Evolutionary conservation across 345 rosid species (phyloP).

Genomic region (Gossypium stocksii): DNA sequence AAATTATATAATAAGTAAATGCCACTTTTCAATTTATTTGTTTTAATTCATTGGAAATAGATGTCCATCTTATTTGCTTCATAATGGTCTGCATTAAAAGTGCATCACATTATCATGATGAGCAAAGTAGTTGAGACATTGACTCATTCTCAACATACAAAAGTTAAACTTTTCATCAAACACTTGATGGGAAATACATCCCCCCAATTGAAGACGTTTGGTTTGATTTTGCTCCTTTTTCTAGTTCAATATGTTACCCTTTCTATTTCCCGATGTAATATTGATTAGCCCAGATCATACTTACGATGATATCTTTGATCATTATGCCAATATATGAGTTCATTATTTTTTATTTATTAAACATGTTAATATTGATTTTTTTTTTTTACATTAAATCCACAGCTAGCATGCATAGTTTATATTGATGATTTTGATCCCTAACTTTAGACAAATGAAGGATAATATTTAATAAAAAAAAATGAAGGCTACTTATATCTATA

Average conservation of each 20-base stretch:
- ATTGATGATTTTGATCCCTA: no score
- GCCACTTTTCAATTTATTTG: neutral
- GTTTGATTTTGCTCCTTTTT: neutral
- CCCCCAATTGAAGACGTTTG: neutral
- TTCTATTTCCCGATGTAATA: neutral
- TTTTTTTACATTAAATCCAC: no score
- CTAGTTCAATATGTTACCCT: neutral
- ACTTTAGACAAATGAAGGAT: no score
- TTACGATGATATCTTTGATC: fast-evolving
- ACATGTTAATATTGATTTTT: no score
- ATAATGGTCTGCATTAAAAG: neutral
- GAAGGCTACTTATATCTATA: no score
- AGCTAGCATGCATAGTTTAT: no score
- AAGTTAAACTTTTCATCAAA: neutral
- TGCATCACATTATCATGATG: neutral
- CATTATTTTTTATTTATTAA: no score
- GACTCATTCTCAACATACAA: neutral
- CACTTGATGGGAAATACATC: neutral
- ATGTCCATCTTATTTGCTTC: neutral
- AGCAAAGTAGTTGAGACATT: slow-evolving; percentile 1
- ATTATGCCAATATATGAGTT: no score
- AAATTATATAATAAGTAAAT: neutral
- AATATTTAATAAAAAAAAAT: no score
- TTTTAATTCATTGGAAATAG: neutral
- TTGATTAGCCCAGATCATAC: fast-evolving